Conservation (phyloP, 1,139 yeast genomes). For the Sugiyamaella sp. region DNA sequence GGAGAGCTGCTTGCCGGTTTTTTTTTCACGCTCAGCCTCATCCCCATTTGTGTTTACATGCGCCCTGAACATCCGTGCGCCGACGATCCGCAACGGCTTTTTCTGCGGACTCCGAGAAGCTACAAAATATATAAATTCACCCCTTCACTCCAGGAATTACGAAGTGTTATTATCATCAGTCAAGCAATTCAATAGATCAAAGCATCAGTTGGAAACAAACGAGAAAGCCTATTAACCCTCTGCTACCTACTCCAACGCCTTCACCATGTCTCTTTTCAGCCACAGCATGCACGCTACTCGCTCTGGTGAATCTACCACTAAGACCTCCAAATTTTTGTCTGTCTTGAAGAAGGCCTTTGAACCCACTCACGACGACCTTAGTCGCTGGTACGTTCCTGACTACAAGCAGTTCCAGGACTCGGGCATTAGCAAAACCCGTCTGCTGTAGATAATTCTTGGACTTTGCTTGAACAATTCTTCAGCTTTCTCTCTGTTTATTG, state of each 20-base stretch:
- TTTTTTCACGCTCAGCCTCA: background rate
- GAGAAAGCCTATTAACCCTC: no score
- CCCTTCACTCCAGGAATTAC: no score
- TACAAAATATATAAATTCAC: background rate
- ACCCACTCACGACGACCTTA: background rate
- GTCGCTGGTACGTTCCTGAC: background rate
- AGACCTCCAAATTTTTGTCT: background rate
- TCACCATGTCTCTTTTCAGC: background rate
- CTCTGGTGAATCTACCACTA: background rate
- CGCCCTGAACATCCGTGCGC: background rate
- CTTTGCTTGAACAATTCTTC: background rate
- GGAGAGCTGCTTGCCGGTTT: no score
- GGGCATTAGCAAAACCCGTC: background rate
- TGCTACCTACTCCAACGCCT: no score
- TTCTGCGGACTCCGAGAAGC: background rate
- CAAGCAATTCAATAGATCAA: no score
- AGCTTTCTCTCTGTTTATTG: background rate
- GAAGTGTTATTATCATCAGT: no score
- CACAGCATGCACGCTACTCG: background rate
- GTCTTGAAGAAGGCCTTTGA: background rate
- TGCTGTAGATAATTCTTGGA: background rate
- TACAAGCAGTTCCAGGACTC: slow-evolving; percentile 2
- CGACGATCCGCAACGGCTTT: background rate
- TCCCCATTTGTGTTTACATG: background rate
- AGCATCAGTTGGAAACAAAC: no score